A percentile compares a stretch with the other conserved stretches of the same genome.
Evolutionary conservation across 495 filamentous ascomycete genomes (phyloP).

Genomic region (Hyaloscypha variabilis): DNA sequence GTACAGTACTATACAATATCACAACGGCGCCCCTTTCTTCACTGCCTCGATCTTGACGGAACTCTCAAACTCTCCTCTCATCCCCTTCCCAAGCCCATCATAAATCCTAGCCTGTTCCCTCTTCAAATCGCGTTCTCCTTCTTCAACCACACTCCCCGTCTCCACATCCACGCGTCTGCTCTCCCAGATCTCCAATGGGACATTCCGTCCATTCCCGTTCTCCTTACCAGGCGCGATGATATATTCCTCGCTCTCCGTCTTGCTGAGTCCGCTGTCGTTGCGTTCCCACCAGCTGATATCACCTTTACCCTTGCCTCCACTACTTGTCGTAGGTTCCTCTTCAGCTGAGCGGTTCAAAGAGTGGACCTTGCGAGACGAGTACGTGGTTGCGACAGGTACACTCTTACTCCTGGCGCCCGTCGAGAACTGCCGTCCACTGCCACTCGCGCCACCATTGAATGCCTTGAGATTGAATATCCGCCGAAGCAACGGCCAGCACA

Average conservation of each 20-base stretch:
- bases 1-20: background rate
- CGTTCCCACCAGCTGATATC: constrained; percentile 27
- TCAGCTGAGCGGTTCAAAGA: too few species aligned
- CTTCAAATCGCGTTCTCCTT: background rate
- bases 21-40: background rate
- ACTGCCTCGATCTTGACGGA: constrained; percentile 2
- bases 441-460: too few species aligned
- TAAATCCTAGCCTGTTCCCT: constrained; percentile 7
- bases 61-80: constrained; percentile 14
- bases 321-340: too few species aligned
- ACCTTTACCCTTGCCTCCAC: background rate
- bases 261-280: background rate
- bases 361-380: constrained; percentile 3
- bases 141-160: constrained; percentile 11
- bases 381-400: constrained; percentile 12
- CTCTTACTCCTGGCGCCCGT: constrained; percentile 7
- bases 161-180: constrained; percentile 24
- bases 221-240: constrained; percentile 7
- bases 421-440: too few species aligned
- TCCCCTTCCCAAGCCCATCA: background rate
- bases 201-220: too few species aligned
- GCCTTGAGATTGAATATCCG: constrained; percentile 52
- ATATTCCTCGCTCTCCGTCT: constrained; percentile 28
- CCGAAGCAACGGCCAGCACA: constrained; percentile 60
- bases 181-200: constrained; percentile 28